These are phyloP conservation scores for Hawksworthiomyces lignivorus DNA, from an alignment of 2,329 filamentous ascomycete species.

Conservation along the genomic window DNA sequence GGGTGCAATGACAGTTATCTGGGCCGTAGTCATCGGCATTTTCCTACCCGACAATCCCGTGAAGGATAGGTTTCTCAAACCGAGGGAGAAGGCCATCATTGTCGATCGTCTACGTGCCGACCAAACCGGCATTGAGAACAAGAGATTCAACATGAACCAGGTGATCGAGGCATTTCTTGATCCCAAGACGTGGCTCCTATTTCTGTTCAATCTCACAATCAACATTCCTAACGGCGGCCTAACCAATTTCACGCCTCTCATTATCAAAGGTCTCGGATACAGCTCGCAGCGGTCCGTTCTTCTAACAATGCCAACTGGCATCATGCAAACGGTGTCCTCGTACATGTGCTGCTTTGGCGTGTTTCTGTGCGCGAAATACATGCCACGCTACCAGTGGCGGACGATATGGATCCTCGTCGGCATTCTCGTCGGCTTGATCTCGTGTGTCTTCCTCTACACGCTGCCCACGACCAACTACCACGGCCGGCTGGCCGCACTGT, in stretches of 20 bases:
- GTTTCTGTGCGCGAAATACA: no score
- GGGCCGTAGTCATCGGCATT: no score
- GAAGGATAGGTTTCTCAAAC: slow-evolving; percentile 25
- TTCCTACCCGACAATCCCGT: slow-evolving; percentile 27
- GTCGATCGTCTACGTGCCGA: slow-evolving; percentile 27
- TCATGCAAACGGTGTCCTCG: neutral
- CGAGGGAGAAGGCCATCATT: slow-evolving; percentile 20
- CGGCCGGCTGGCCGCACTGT: no score
- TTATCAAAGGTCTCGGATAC: slow-evolving; percentile 10
- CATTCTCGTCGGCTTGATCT: no score
- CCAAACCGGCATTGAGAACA: slow-evolving; percentile 23
- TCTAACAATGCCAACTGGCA: slow-evolving; percentile 8
- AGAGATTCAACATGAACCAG: slow-evolving; percentile 6
- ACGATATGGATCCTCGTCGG: no score
- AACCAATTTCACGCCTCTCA: slow-evolving; percentile 6
- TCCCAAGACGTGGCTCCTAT: slow-evolving; percentile 13
- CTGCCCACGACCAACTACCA: no score
- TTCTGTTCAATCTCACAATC: slow-evolving; percentile 11
- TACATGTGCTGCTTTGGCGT: no score
- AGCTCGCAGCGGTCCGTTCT: slow-evolving; percentile 3
- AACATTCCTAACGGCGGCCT: slow-evolving; percentile 14
- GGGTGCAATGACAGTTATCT: no score
- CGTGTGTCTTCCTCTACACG: no score
- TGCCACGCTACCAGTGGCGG: no score
- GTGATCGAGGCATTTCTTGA: slow-evolving; percentile 8